A percentile compares a stretch with the other conserved stretches of the same genome.
phyloP scores from a whole-genome alignment of 176 grass and related monocot species.

The maize (Zea mays) region DNA sequence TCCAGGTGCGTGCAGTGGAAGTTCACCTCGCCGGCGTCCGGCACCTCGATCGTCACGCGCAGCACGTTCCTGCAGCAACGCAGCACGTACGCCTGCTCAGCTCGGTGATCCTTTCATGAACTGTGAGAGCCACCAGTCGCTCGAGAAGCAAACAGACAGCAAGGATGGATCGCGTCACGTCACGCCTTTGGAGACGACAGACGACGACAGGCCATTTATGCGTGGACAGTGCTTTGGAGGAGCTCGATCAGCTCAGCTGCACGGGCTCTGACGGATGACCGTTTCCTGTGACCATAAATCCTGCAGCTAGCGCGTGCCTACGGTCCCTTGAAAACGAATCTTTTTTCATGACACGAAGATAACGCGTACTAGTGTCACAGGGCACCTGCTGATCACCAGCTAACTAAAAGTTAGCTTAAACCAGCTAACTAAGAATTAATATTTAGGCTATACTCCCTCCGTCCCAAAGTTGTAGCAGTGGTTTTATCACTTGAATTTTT shows the following conservation, averaged over 20 bases:
- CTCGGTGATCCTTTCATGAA: neutral
- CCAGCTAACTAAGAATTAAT: too few relatives aligned
- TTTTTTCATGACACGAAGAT: neutral
- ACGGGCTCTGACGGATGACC: neutral
- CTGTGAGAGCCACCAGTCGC: neutral
- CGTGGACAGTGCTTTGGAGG: neutral
- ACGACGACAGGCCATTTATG: neutral
- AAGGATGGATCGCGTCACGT: neutral
- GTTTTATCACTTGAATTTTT: too few relatives aligned
- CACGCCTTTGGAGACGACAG: neutral
- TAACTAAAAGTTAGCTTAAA: too few relatives aligned
- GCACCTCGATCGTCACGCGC: conserved; percentile 88
- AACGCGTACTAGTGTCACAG: neutral
- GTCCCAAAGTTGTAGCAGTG: too few relatives aligned
- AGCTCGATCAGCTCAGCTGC: neutral
- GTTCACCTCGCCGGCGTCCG: conserved; percentile 70
- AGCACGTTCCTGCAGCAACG: conserved; percentile 73
- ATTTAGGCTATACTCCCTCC: too few relatives aligned
- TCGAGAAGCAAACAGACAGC: neutral
- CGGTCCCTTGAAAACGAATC: neutral
- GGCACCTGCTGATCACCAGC: too few relatives aligned
- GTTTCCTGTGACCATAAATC: neutral
- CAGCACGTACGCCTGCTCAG: neutral
- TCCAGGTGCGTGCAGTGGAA: conserved; percentile 98
- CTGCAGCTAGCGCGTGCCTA: neutral